These are phyloP conservation scores for Nigrospora osmanthi DNA, from an alignment of 2,329 filamentous ascomycete species.

Conservation along the genomic window DNA sequence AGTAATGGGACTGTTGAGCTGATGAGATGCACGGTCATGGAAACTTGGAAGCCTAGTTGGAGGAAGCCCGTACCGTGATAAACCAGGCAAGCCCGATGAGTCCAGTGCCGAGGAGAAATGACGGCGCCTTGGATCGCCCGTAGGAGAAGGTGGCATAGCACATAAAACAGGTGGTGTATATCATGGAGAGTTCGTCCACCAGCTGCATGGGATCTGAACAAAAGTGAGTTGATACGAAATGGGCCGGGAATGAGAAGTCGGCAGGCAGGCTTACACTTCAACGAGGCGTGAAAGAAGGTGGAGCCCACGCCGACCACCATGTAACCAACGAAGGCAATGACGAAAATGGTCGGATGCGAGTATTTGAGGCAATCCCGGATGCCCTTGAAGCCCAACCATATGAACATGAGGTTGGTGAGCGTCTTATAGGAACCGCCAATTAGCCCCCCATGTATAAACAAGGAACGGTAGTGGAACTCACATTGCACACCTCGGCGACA, in stretches of 20 bases:
- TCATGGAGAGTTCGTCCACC: conserved; percentile 53
- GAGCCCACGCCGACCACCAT: conserved; percentile 46
- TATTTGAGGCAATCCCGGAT: conserved; percentile 65
- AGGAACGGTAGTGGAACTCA: conserved; percentile 10
- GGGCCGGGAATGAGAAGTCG: background rate
- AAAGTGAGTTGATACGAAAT: conserved; percentile 1
- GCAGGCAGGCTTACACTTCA: conserved; percentile 40
- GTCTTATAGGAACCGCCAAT: conserved; percentile 40
- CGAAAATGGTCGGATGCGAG: conserved; percentile 68
- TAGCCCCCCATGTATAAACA: background rate
- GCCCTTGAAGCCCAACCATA: conserved; percentile 70
- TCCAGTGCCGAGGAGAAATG: conserved; percentile 45
- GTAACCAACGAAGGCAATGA: conserved; percentile 52
- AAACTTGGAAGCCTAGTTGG: background rate
- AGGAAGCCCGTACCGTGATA: conserved; percentile 58
- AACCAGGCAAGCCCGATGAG: conserved; percentile 51
- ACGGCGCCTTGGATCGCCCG: conserved; percentile 42
- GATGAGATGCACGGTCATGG: background rate
- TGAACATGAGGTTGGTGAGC: conserved; percentile 74
- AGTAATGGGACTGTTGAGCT: conserved; percentile 48
- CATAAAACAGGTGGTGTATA: conserved; percentile 51
- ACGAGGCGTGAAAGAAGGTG: conserved; percentile 47
- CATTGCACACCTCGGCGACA: conserved; percentile 68
- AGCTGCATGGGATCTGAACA: conserved; percentile 48
- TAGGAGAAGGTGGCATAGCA: conserved; percentile 66